These are phyloP conservation scores for Rhizopogon sp. DNA, from an alignment of 768 basidiomycete species.

Conservation along the genomic window DNA sequence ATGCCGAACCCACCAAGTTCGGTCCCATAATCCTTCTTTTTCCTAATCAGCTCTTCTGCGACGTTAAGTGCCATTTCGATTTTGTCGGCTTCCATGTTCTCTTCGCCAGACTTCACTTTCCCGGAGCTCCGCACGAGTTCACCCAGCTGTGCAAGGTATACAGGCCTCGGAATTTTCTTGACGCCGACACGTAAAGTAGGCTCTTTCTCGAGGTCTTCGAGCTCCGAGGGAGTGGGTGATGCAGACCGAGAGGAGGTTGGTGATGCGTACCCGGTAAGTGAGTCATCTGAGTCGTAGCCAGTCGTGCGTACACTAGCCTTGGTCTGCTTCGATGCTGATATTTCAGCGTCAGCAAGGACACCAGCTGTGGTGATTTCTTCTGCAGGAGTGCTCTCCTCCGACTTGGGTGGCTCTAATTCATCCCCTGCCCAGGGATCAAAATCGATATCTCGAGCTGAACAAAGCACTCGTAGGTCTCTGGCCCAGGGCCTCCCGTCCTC, in stretches of 20 bases:
- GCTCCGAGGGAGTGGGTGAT: slow-evolving; percentile 78
- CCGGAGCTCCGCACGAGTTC: slow-evolving; percentile 64
- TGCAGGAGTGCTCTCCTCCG: slow-evolving; percentile 4
- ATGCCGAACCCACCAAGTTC: slow-evolving; percentile 89
- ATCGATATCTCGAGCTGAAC: slow-evolving; percentile 48
- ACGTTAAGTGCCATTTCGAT: slow-evolving; percentile 75
- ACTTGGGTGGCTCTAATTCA: slow-evolving; percentile 1
- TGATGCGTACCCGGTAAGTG: slow-evolving; percentile 74
- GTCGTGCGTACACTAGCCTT: neutral
- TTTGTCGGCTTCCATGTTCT: slow-evolving; percentile 64
- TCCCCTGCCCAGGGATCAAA: slow-evolving; percentile 26
- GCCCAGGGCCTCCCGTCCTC: slow-evolving; percentile 64
- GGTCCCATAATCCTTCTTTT: slow-evolving; percentile 79
- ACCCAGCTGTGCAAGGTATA: slow-evolving; percentile 85
- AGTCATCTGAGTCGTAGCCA: slow-evolving; percentile 76
- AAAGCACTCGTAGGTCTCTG: slow-evolving; percentile 50
- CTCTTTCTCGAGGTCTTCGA: slow-evolving; percentile 81
- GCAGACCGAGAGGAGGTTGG: slow-evolving; percentile 60
- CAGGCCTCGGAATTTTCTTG: slow-evolving; percentile 74
- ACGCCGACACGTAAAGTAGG: slow-evolving; percentile 70
- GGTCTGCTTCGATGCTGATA: slow-evolving; percentile 2
- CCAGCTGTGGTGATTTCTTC: slow-evolving; percentile 4
- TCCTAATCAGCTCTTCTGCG: slow-evolving; percentile 80
- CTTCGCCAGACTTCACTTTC: slow-evolving; percentile 45
- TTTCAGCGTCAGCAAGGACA: neutral